A percentile compares a stretch with the other conserved stretches of the same genome.
These are phyloP conservation scores for Coniella vitis DNA, from an alignment of 2,329 filamentous ascomycete genomes.

Conservation along the genomic window DNA sequence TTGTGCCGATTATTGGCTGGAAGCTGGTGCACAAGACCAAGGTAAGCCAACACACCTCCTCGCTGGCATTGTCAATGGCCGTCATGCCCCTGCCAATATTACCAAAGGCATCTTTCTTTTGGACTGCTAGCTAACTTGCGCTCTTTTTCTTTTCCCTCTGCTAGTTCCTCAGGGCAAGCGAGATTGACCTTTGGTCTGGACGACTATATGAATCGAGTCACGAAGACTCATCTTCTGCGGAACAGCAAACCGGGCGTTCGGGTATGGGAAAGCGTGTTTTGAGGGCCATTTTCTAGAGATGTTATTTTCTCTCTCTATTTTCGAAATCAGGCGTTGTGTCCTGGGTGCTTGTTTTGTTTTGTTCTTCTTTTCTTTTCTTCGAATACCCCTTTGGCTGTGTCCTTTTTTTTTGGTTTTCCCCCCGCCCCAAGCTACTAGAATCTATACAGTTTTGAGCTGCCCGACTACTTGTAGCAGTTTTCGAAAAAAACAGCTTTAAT, in stretches of 20 bases:
- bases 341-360: neutral
- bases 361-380: no score
- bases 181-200: constrained; percentile 51
- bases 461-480: no score
- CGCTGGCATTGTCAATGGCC: no score
- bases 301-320: neutral
- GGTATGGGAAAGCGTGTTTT: constrained; percentile 9
- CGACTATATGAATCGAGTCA: constrained; percentile 9
- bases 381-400: no score
- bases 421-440: no score
- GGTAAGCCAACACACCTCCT: constrained; percentile 1
- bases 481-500: no score
- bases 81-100: neutral
- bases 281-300: constrained; percentile 3
- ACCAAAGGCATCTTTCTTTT: neutral
- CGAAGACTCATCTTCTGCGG: neutral
- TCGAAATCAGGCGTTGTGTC: no score
- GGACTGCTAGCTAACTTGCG: neutral
- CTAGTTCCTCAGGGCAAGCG: constrained; percentile 16
- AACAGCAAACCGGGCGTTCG: neutral
- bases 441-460: no score
- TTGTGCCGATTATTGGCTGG: constrained; percentile 12
- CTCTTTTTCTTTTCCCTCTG: neutral
- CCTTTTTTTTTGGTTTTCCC: no score
- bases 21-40: constrained; percentile 13